Evolutionary conservation across 1,139 yeast species (phyloP).

Genomic region (Hanseniaspora uvarum): DNA sequence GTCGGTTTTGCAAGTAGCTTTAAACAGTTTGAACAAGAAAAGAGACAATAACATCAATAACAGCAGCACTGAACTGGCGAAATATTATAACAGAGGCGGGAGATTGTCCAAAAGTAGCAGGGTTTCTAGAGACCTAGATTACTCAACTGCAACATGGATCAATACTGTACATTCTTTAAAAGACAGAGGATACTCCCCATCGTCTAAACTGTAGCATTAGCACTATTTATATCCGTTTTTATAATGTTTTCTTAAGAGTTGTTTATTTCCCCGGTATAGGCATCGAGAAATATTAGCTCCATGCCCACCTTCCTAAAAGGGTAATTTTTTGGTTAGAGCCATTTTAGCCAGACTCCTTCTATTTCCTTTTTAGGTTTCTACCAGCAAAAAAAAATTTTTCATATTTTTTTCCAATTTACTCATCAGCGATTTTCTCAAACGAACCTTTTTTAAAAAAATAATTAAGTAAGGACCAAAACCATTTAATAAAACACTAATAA

Average conservation of each 20-base stretch:
- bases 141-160: constrained; percentile 68
- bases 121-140: constrained; percentile 49
- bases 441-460: not conserved
- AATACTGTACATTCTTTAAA: constrained; percentile 64
- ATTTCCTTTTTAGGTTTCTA: not conserved
- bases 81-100: constrained; percentile 56
- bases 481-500: not conserved
- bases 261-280: not conserved
- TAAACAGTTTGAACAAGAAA: constrained; percentile 44
- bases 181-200: constrained; percentile 36
- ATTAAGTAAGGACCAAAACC: not conserved
- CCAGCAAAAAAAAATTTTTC: not conserved
- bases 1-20: constrained; percentile 55
- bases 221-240: not conserved
- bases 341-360: not conserved
- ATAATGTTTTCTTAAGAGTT: too few species aligned
- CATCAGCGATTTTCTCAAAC: not conserved
- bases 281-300: not conserved
- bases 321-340: not conserved
- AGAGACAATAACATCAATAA: not conserved
- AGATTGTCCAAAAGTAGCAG: constrained; percentile 44
- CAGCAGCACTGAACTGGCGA: constrained; percentile 37
- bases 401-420: not conserved
- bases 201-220: not conserved
- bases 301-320: not conserved